phyloP scores from a whole-genome alignment of 441 rosid species.

The Pelargonium myrrhifolium region DNA sequence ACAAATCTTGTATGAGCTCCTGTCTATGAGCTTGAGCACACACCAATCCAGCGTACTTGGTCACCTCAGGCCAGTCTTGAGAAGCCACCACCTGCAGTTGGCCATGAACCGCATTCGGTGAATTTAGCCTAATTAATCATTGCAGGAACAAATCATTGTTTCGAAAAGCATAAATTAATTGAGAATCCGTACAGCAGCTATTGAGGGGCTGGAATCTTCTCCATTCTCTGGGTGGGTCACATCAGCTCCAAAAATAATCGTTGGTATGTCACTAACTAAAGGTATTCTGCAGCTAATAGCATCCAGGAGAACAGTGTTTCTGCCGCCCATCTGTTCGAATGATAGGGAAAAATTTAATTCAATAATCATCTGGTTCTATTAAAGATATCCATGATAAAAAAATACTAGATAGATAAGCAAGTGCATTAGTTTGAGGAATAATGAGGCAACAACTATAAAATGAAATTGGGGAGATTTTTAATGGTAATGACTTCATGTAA shows the following conservation, averaged over 20 bases:
- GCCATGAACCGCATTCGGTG: conserved; percentile 17
- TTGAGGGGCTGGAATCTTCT: conserved; percentile 92
- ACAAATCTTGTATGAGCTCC: conserved; percentile 93
- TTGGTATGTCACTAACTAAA: conserved; percentile 85
- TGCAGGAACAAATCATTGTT: neutral
- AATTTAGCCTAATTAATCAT: neutral
- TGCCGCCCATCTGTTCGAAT: conserved; percentile 79
- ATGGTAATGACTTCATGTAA: neutral
- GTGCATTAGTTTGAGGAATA: neutral
- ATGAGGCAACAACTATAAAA: too few species aligned
- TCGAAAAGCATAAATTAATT: neutral
- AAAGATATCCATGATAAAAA: neutral
- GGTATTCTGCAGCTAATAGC: conserved; percentile 94
- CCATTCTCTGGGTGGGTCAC: conserved; percentile 97
- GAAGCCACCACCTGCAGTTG: conserved; percentile 82
- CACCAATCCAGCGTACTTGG: conserved; percentile 89
- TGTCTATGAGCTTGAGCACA: conserved; percentile 98
- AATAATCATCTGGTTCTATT: neutral
- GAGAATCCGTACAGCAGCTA: conserved; percentile 64
- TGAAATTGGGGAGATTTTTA: neutral
- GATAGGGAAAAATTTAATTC: neutral
- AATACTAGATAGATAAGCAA: neutral
- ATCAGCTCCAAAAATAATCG: conserved; percentile 94
- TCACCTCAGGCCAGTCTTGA: conserved; percentile 99
- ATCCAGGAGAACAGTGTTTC: conserved; percentile 89